Evolutionary conservation across 176 grass and related monocot genomes (phyloP), one percentile per base, ranked within the genome.

Genomic region (Lolium perenne): DNA sequence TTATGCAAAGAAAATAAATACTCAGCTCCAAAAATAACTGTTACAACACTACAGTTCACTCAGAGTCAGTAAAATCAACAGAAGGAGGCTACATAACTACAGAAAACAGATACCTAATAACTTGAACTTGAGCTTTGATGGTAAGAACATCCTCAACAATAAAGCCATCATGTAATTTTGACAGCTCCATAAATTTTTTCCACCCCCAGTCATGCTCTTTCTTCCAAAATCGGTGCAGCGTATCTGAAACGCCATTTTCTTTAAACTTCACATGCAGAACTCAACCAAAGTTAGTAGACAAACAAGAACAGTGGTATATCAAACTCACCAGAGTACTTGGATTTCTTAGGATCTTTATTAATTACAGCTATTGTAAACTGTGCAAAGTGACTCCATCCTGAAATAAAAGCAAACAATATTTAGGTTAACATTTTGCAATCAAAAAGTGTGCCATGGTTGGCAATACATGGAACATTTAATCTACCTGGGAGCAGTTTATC

Each of bases 111-210:
- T 91, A 99, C 97, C 97, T 96, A 77, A 99, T 94, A 71, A 99
- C 97, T 93, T 99, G 97, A 91, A 99, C 97, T 96, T 99, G 97
- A 66, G 94, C 97, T 92, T 99, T 99, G 80, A 99, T 99, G 50
- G 92, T 89, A 85, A 99, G 94, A 71, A 91, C 92, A 74, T 99
- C 97, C 41, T 92, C 90, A 59, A 90, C 89, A 74, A 99, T 73
- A 88, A 97, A 99, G 80, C 92, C 97, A 78, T 99, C 97, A 85
- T 93, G 77, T 50, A 99, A 83, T 87, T 99, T 99, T 83, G 97
- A 91, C 38, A 99, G 80, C 85, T 99, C 97, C 94, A 99, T 99
- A 92, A 99, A 99, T 64, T 99, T 99, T 91, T 98, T 98, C 96
- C 96, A 98, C 6, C 96, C 96, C 96, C 96, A 98, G 80, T 98